These are phyloP conservation scores for Skeletonema grethae DNA, from an alignment of 108 stramenopile genomes.

Conservation along the genomic window DNA sequence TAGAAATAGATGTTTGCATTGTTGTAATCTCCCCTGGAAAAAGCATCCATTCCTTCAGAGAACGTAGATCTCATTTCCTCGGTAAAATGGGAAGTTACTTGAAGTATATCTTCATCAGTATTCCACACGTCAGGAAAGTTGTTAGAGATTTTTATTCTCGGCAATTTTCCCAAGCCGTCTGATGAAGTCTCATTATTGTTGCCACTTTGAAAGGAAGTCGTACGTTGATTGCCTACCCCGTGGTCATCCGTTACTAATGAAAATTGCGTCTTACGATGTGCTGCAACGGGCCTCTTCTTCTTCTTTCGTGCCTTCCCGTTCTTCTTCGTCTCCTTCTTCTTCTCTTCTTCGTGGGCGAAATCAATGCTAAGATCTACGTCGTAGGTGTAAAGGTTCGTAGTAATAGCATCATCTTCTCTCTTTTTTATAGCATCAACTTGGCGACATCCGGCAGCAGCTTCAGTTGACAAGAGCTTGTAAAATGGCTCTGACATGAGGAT, in stretches of 20 bases:
- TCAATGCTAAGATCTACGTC: constrained; percentile 45
- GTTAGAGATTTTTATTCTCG: constrained; percentile 32
- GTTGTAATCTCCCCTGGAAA: constrained; percentile 41
- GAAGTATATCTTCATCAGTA: constrained; percentile 45
- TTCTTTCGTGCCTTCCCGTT: constrained; percentile 1
- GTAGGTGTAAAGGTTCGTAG: constrained; percentile 47
- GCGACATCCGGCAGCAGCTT: constrained; percentile 44
- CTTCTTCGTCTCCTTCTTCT: constrained; percentile 1
- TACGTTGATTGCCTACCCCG: not conserved
- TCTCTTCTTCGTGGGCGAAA: constrained; percentile 5
- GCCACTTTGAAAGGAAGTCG: not conserved
- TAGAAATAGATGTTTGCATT: constrained; percentile 24
- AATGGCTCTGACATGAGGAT: constrained; percentile 65
- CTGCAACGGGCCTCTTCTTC: not conserved
- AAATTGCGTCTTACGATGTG: constrained; percentile 6
- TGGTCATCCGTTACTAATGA: constrained; percentile 1
- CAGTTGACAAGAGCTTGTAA: constrained; percentile 42
- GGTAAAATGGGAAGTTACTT: constrained; percentile 37
- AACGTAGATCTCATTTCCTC: constrained; percentile 13
- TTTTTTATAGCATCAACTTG: constrained; percentile 46
- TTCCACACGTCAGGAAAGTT: constrained; percentile 45
- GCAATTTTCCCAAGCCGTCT: constrained; percentile 40
- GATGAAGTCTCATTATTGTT: constrained; percentile 4
- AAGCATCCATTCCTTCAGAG: constrained; percentile 41
- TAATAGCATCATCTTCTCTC: constrained; percentile 24